Base-by-base conservation (phyloP, 164 flowering plant genomes). In the Berberis vulgaris region DNA sequence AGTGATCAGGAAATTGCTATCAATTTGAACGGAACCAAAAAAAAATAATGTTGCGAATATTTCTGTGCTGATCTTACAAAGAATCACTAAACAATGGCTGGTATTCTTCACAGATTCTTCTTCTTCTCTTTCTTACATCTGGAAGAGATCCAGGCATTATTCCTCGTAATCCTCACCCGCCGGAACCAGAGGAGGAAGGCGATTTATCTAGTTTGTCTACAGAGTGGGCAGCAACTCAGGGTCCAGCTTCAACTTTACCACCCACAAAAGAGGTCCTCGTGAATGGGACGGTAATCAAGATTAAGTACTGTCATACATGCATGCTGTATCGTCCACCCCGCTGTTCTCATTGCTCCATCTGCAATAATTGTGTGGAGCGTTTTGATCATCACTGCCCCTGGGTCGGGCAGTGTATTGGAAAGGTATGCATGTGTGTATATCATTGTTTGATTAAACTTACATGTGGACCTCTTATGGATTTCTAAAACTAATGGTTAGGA, bases 351-450 rank as follows among this genome's bases (percentile, higher is more conserved):
- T 75, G 62, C 49, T 59, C 62, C 12, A 42, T 57, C 45, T 57
- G 60, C 60, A 57, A 57, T 41, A 57, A 57, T 45, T 57, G 60
- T 41, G 60, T 57, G 40, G 60, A 57, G 42, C 60, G 60, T 41
- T 57, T 57, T 42, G 96, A 88, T 80, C 89, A 86, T 66, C 96
- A 88, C 63, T 88, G 96, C 64, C 96, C 89, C 39, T 88, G 91
- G 96, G 89, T 86, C 41, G 96, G 96, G 11, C 91, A 88, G 60
- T 88, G 96, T 70, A 84, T 88, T 64, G 96, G 88, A 41, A 77
- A 72, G 89, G 87, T 83, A 72, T 41, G 59, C 5, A 9, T 56
- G n/a, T 54, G 59, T 43, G 6, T 43, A 38, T 54, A 45, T 45
- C 26, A 13, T 50, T 63, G 12, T 7, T 43, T 40, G 4, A 38